phyloP scores from a whole-genome alignment of 164 flowering plant genomes.

The Brasenia schreberi region DNA sequence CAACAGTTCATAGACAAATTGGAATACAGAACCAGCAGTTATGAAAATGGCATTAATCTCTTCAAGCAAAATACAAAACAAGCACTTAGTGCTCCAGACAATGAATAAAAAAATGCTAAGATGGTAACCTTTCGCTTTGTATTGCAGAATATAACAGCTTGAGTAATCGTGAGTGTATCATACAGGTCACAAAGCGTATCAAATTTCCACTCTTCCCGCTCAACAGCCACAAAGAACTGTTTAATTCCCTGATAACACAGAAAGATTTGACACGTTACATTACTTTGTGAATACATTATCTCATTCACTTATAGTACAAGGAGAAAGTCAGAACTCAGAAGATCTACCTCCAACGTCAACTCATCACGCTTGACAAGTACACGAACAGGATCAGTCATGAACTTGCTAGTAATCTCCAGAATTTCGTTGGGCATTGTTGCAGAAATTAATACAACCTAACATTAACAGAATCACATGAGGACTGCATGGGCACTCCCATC shows the following conservation, averaged over 20 bases:
- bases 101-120: background rate
- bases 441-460: constrained; percentile 81
- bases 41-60: background rate
- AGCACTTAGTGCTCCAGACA: background rate
- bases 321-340: background rate
- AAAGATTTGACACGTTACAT: background rate
- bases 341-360: constrained; percentile 77
- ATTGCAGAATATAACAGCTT: constrained; percentile 98
- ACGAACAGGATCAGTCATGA: constrained; percentile 95
- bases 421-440: constrained; percentile 98
- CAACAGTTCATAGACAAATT: no score
- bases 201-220: constrained; percentile 96
- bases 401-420: constrained; percentile 90
- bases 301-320: no score
- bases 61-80: background rate
- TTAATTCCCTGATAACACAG: constrained; percentile 68
- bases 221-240: constrained; percentile 95
- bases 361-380: constrained; percentile 99
- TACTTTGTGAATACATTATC: no score
- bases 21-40: background rate
- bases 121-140: constrained; percentile 75
- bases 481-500: background rate
- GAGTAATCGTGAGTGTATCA: constrained; percentile 93
- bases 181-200: constrained; percentile 93
- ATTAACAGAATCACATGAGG: background rate